phyloP scores from a whole-genome alignment of 73 alveolate genomes.

The Tetrahymena elliotti region DNA sequence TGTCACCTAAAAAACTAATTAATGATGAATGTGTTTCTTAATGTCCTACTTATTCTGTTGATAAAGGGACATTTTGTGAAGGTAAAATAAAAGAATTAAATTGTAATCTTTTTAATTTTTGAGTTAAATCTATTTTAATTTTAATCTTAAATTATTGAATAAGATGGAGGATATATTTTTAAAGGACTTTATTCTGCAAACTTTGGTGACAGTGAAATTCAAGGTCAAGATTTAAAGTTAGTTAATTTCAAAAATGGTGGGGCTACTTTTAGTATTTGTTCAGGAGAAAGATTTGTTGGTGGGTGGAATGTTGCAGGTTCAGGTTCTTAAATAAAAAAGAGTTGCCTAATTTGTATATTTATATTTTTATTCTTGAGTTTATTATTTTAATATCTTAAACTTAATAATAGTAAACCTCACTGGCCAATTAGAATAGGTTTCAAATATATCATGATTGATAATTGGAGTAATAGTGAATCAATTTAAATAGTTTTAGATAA shows the following conservation, averaged over 20 bases:
- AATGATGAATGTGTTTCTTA: background rate
- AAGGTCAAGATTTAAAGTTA: background rate
- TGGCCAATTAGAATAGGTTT: background rate
- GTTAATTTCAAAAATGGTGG: background rate
- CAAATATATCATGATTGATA: background rate
- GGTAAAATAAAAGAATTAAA: background rate
- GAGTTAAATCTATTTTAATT: background rate
- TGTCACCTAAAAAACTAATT: background rate
- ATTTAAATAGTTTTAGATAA: background rate
- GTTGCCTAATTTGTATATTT: background rate
- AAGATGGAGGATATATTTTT: background rate
- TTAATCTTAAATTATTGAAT: background rate
- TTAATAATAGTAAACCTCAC: background rate
- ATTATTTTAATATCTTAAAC: too few species aligned
- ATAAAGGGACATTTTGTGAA: background rate
- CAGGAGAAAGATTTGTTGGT: background rate
- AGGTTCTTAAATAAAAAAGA: background rate
- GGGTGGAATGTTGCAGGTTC: background rate
- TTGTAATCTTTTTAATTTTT: background rate
- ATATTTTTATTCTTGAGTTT: too few species aligned
- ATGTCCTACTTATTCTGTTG: background rate
- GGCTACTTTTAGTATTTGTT: background rate
- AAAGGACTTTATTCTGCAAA: background rate
- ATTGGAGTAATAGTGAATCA: background rate
- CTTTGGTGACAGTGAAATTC: background rate